These are phyloP conservation scores for Pichia exigua DNA, from an alignment of 805 yeast species.

Conservation along the genomic window DNA sequence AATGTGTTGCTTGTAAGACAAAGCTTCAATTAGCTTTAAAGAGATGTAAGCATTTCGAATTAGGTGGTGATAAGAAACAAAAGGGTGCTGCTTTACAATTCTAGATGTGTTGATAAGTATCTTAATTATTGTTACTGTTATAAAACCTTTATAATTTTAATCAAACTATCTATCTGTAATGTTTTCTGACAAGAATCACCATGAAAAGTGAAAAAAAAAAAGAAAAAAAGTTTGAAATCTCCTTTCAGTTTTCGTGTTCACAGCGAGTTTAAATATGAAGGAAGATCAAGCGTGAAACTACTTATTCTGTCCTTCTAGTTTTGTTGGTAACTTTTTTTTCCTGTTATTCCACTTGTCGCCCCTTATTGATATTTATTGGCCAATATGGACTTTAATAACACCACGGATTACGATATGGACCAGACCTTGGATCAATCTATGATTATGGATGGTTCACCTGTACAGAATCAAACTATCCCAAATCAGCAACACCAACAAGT, in stretches of 20 bases:
- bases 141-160: slow-evolving; percentile 1
- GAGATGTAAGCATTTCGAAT: slow-evolving; percentile 99
- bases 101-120: slow-evolving; percentile 37
- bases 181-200: not conserved
- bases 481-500: not conserved
- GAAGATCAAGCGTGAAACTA: too few species aligned
- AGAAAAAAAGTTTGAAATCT: too few species aligned
- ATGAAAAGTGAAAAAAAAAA: too few species aligned
- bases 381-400: not conserved
- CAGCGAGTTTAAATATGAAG: not conserved
- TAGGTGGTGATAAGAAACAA: slow-evolving; percentile 99
- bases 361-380: not conserved
- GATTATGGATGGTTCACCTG: not conserved
- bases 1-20: slow-evolving; percentile 98
- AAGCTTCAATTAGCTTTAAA: slow-evolving; percentile 95
- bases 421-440: not conserved
- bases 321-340: too few species aligned
- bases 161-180: slow-evolving; percentile 1
- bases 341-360: not conserved
- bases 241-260: not conserved
- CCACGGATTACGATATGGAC: not conserved
- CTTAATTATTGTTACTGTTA: not conserved
- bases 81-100: slow-evolving; percentile 99
- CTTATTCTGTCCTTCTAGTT: too few species aligned
- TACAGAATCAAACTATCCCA: not conserved